These are phyloP conservation scores for Protomyces lactucae-debilis DNA, from an alignment of 1,139 yeast genomes.

Conservation along the genomic window DNA sequence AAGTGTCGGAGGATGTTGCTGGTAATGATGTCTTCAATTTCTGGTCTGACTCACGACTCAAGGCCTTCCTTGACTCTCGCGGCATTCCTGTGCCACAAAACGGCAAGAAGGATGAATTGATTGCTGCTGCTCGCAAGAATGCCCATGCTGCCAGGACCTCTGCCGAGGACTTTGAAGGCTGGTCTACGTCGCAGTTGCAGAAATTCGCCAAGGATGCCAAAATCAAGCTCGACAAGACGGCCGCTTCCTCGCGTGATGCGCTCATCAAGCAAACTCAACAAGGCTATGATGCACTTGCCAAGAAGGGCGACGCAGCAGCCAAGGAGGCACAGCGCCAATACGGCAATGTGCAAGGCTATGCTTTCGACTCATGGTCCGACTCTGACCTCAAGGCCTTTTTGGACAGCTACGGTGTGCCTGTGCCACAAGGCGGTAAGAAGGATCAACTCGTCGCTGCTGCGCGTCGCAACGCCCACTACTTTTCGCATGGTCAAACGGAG, in stretches of 20 bases:
- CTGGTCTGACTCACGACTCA: slow-evolving; percentile 45
- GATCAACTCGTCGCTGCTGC: slow-evolving; percentile 45
- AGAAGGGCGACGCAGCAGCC: slow-evolving; percentile 35
- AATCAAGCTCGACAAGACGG: slow-evolving; percentile 39
- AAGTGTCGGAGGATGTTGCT: slow-evolving; percentile 24
- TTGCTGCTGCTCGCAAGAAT: slow-evolving; percentile 48
- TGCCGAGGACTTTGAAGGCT: slow-evolving; percentile 43
- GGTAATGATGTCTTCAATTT: slow-evolving; percentile 32
- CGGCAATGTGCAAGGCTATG: slow-evolving; percentile 39
- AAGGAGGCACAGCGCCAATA: slow-evolving; percentile 34
- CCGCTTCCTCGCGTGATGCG: slow-evolving; percentile 43
- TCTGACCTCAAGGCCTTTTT: slow-evolving; percentile 54
- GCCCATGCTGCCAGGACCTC: slow-evolving; percentile 43
- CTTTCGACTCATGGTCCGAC: slow-evolving; percentile 51
- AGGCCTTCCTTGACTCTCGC: slow-evolving; percentile 51
- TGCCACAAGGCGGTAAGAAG: slow-evolving; percentile 43
- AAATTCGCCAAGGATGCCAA: slow-evolving; percentile 44
- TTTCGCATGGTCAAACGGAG: slow-evolving; percentile 14
- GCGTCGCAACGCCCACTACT: slow-evolving; percentile 23
- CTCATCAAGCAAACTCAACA: slow-evolving; percentile 40
- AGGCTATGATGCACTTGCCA: slow-evolving; percentile 37
- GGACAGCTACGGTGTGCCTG: slow-evolving; percentile 49
- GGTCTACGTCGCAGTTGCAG: slow-evolving; percentile 47
- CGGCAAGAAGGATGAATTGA: slow-evolving; percentile 47
- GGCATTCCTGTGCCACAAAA: slow-evolving; percentile 48